Evolutionary conservation across 371 early-diverging fungal genomes (phyloP).

Genomic region (Syncephalis plumigaleata): DNA sequence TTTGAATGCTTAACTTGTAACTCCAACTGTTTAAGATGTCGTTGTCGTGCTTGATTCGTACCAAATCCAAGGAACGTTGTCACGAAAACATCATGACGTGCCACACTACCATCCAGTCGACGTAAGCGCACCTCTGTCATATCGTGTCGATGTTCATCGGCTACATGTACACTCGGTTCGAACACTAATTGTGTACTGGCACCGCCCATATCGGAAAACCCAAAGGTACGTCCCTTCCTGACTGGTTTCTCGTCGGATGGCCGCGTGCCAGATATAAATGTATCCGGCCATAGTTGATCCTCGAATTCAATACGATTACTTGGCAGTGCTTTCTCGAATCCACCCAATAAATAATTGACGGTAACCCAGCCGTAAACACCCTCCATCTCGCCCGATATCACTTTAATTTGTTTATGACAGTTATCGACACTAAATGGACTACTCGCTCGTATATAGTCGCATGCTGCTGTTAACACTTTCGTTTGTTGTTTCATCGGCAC

Average conservation of each 20-base stretch:
- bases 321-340: conserved; percentile 27
- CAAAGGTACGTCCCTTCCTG: conserved; percentile 47
- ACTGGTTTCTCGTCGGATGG: conserved; percentile 5
- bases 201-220: conserved; percentile 86
- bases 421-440: conserved; percentile 40
- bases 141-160: conserved; percentile 41
- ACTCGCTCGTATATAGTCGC: conserved; percentile 35
- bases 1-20: conserved; percentile 10
- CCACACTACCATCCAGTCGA: conserved; percentile 41
- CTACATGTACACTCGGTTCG: conserved; percentile 41
- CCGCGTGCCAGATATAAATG: too few species aligned
- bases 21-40: conserved; percentile 33
- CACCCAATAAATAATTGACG: conserved; percentile 79
- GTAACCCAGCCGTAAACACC: conserved; percentile 92
- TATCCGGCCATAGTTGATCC: too few species aligned
- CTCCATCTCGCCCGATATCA: conserved; percentile 87
- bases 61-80: conserved; percentile 90
- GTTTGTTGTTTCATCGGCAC: conserved; percentile 30
- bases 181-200: conserved; percentile 82
- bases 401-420: conserved; percentile 54
- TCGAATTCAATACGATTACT: conserved; percentile 5
- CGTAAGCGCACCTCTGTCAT: conserved; percentile 48
- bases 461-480: conserved; percentile 40
- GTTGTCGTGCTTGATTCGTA: conserved; percentile 77
- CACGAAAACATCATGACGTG: conserved; percentile 60